phyloP scores from a whole-genome alignment of 2,329 filamentous ascomycete species.

The Colletotrichum tropicale region DNA sequence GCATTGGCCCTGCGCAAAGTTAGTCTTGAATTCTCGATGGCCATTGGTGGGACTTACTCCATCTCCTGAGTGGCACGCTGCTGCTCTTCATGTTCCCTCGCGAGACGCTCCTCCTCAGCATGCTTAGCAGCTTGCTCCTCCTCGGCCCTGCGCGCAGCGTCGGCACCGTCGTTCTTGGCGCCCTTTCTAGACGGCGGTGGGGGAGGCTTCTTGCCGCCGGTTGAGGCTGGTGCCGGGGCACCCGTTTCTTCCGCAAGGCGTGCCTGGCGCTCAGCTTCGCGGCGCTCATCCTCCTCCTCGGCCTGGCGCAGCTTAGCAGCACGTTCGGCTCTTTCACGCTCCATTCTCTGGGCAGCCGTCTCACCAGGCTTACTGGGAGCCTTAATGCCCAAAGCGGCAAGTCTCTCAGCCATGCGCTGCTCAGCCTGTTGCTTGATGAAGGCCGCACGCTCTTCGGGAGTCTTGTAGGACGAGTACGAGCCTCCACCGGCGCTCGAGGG shows the following conservation, averaged over 20 bases:
- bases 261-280: constrained; percentile 85
- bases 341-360: constrained; percentile 80
- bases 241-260: constrained; percentile 81
- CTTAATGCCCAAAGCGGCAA: constrained; percentile 92
- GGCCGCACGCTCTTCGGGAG: constrained; percentile 89
- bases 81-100: constrained; percentile 77
- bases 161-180: constrained; percentile 62
- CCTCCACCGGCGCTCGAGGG: constrained; percentile 58
- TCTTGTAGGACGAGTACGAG: constrained; percentile 84
- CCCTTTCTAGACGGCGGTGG: constrained; percentile 83
- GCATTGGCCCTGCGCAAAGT: constrained; percentile 68
- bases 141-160: constrained; percentile 61
- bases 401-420: constrained; percentile 93
- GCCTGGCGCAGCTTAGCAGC: constrained; percentile 87
- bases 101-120: constrained; percentile 69
- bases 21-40: constrained; percentile 27
- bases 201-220: constrained; percentile 67
- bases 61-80: constrained; percentile 74
- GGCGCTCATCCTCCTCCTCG: constrained; percentile 89
- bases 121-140: constrained; percentile 60
- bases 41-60: constrained; percentile 70
- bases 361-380: constrained; percentile 81
- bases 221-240: constrained; percentile 58
- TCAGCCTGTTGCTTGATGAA: constrained; percentile 98
- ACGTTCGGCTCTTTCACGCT: constrained; percentile 86